These are phyloP conservation scores for Solanum pennellii DNA, from an alignment of 257 asterid genomes.

Conservation along the genomic window DNA sequence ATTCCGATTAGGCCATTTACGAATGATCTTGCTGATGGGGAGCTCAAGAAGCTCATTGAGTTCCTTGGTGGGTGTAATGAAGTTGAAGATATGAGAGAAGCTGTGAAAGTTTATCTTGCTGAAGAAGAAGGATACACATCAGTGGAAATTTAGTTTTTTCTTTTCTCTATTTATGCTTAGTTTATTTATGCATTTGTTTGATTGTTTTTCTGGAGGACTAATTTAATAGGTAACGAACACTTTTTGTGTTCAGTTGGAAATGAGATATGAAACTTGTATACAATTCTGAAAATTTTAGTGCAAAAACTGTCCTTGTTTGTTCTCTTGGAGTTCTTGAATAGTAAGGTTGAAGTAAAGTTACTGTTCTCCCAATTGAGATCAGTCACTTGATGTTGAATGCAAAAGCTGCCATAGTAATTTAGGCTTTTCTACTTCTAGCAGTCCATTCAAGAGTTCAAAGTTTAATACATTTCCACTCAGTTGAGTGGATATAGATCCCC, in stretches of 20 bases:
- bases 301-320: neutral
- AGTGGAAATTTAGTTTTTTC: constrained; percentile 1
- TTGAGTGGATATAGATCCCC: neutral
- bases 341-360: neutral
- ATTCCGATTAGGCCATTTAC: constrained; percentile 58
- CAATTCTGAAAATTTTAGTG: neutral
- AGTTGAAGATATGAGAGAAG: constrained; percentile 57
- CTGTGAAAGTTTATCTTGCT: constrained; percentile 30
- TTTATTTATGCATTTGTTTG: neutral
- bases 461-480: neutral
- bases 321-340: neutral
- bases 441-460: neutral
- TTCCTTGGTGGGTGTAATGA: constrained; percentile 42
- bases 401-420: neutral
- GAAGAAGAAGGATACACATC: constrained; percentile 4
- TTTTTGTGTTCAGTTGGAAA: neutral
- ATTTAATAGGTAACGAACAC: neutral
- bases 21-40: constrained; percentile 59
- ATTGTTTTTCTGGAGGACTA: neutral
- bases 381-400: neutral
- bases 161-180: neutral
- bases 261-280: neutral
- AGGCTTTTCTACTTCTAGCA: neutral
- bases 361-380: neutral
- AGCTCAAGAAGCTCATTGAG: constrained; percentile 46